Conservation (phyloP, 305 asterid genomes). For the Rubia tinctorum region DNA sequence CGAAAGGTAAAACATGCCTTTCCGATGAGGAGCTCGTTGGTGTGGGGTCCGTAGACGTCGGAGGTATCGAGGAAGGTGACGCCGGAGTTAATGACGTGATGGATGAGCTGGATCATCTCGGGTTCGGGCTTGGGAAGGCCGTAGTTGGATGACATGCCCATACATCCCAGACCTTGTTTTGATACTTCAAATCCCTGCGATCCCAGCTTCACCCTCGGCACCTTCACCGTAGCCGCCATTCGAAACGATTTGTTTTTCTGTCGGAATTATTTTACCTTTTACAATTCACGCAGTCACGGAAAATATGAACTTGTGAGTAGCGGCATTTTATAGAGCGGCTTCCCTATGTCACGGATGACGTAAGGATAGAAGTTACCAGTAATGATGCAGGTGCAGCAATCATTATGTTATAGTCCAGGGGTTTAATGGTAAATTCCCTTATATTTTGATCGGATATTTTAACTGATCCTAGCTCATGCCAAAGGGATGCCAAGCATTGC, state of each 20-base stretch:
- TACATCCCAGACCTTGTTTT: constrained; percentile 36
- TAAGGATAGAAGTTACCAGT: too few species aligned
- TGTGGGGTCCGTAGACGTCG: constrained; percentile 36
- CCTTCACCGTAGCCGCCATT: constrained; percentile 19
- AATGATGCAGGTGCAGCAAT: too few species aligned
- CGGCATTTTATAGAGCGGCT: too few species aligned
- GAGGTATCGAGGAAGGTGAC: constrained; percentile 37
- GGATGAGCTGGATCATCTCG: constrained; percentile 36
- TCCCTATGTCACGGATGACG: too few species aligned
- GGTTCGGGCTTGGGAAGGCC: constrained; percentile 39
- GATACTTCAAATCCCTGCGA: constrained; percentile 37
- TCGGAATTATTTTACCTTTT: neutral
- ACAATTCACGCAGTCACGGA: neutral
- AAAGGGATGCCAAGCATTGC: too few species aligned
- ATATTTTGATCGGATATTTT: too few species aligned
- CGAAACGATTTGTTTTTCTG: neutral
- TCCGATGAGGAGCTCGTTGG: constrained; percentile 34
- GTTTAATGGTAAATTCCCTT: too few species aligned
- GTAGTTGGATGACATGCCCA: constrained; percentile 36
- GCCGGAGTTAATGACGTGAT: constrained; percentile 32
- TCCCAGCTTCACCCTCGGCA: constrained; percentile 32
- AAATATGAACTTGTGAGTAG: too few species aligned
- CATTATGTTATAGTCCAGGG: too few species aligned
- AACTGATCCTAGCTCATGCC: too few species aligned
- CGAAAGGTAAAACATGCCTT: constrained; percentile 11